Percentiles rank a stretch among this genome's conserved stretches.
Evolutionary conservation across 768 basidiomycete genomes (phyloP).

Genomic region (Leccinum rimulosum): DNA sequence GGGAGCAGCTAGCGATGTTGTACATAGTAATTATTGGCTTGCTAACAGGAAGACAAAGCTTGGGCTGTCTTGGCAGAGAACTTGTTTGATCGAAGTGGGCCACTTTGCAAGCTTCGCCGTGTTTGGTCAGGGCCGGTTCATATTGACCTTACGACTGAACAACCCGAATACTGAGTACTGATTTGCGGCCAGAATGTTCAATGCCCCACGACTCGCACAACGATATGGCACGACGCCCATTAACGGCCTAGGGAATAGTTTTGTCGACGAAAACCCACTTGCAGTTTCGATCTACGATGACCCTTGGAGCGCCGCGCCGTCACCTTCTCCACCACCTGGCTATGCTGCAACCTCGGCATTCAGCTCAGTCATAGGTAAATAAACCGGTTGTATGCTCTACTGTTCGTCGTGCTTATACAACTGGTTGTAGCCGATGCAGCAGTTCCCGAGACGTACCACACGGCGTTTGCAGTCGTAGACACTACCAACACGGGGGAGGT

Average conservation of each 20-base stretch:
- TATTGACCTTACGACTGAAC: conserved; percentile 6
- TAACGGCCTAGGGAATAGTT: conserved; percentile 65
- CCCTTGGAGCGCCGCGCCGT: conserved; percentile 76
- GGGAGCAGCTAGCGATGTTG: conserved; percentile 14
- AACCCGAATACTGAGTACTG: conserved; percentile 11
- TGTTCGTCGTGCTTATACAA: conserved; percentile 8
- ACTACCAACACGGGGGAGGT: conserved; percentile 68
- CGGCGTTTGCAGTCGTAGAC: conserved; percentile 72
- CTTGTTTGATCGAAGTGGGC: neutral
- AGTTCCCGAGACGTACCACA: conserved; percentile 74
- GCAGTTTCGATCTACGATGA: conserved; percentile 75
- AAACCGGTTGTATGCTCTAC: neutral
- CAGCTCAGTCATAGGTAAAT: conserved; percentile 72
- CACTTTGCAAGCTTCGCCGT: neutral
- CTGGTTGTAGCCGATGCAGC: conserved; percentile 64
- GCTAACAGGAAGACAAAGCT: conserved; percentile 8
- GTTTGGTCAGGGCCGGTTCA: conserved; percentile 5
- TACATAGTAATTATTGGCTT: conserved; percentile 22
- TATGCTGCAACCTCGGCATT: conserved; percentile 54
- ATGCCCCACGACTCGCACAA: conserved; percentile 73
- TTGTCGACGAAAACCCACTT: conserved; percentile 75
- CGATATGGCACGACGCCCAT: conserved; percentile 58
- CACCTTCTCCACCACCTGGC: conserved; percentile 62
- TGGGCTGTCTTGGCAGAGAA: neutral
- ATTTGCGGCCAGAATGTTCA: conserved; percentile 60